A percentile compares a stretch with the other conserved stretches of the same genome.
Evolutionary conservation across 345 rosid genomes (phyloP).

Genomic region (Erucastrum elatum): DNA sequence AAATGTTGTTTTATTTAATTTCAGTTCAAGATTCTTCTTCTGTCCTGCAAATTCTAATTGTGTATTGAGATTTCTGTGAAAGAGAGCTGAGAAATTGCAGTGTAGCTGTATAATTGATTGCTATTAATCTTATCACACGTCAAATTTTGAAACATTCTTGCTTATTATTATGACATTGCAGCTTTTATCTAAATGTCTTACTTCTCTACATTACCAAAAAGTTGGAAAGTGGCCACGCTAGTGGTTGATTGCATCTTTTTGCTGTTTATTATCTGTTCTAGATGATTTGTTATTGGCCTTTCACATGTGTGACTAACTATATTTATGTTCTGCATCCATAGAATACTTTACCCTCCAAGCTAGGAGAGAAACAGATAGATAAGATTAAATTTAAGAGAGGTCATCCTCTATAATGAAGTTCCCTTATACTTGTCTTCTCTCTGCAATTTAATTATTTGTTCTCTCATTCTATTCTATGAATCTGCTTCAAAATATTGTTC

Average conservation of each 20-base stretch:
- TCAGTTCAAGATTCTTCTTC: constrained; percentile 32
- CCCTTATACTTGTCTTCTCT: constrained; percentile 26
- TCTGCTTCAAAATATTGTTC: not conserved
- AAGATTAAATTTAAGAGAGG: constrained; percentile 12
- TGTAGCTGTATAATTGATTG: not conserved
- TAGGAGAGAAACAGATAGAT: not conserved
- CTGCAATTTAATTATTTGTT: not conserved
- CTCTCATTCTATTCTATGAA: not conserved
- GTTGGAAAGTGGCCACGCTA: constrained; percentile 24
- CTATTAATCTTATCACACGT: constrained; percentile 4
- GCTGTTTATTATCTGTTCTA: constrained; percentile 10
- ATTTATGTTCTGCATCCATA: constrained; percentile 5
- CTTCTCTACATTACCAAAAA: constrained; percentile 23
- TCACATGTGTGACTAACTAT: constrained; percentile 32
- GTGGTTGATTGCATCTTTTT: constrained; percentile 38
- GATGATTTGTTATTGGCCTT: constrained; percentile 21
- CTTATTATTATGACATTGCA: constrained; percentile 10
- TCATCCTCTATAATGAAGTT: constrained; percentile 27
- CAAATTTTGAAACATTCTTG: constrained; percentile 2
- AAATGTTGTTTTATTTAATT: too few relatives aligned
- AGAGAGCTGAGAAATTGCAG: too few relatives aligned
- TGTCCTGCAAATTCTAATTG: constrained; percentile 24
- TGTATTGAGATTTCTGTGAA: constrained; percentile 12
- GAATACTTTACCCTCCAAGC: not conserved
- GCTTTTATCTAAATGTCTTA: constrained; percentile 13